Percentiles rank a stretch among this genome's conserved stretches.
Evolutionary conservation across 2,329 filamentous ascomycete species (phyloP).

Genomic region (Helminthosporium solani): DNA sequence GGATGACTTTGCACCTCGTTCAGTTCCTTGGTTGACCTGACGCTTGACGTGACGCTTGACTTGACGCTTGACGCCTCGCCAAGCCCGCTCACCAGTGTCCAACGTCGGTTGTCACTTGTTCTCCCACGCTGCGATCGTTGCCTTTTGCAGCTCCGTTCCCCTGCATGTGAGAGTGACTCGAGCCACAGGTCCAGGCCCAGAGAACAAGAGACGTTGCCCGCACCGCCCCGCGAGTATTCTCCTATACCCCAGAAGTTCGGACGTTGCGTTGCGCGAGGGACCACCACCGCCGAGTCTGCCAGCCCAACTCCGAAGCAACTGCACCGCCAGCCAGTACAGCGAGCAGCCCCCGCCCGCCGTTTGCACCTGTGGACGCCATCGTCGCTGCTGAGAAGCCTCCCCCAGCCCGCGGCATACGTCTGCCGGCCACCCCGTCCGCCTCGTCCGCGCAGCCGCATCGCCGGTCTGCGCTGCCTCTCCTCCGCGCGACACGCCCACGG

Average conservation of each 20-base stretch:
- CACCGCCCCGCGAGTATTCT: neutral
- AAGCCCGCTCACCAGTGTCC: conserved; percentile 23
- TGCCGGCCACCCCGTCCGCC: too few relatives aligned
- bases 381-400: neutral
- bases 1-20: too few relatives aligned
- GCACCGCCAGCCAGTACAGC: conserved; percentile 13
- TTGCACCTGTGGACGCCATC: conserved; percentile 2
- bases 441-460: too few relatives aligned
- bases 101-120: conserved; percentile 18
- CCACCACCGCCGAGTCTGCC: conserved; percentile 11
- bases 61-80: conserved; percentile 14
- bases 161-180: conserved; percentile 28
- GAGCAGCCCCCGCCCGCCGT: conserved; percentile 1
- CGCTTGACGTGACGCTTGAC: too few relatives aligned
- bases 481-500: too few relatives aligned
- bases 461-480: too few relatives aligned
- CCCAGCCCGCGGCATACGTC: neutral
- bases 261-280: conserved; percentile 20
- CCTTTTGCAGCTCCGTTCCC: conserved; percentile 25
- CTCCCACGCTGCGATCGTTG: conserved; percentile 23
- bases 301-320: conserved; percentile 12
- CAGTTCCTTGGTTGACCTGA: too few relatives aligned
- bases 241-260: conserved; percentile 18
- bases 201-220: neutral
- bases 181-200: conserved; percentile 21